These are phyloP conservation scores for Catharanthus roseus DNA, from an alignment of 257 asterid genomes.

Conservation along the genomic window DNA sequence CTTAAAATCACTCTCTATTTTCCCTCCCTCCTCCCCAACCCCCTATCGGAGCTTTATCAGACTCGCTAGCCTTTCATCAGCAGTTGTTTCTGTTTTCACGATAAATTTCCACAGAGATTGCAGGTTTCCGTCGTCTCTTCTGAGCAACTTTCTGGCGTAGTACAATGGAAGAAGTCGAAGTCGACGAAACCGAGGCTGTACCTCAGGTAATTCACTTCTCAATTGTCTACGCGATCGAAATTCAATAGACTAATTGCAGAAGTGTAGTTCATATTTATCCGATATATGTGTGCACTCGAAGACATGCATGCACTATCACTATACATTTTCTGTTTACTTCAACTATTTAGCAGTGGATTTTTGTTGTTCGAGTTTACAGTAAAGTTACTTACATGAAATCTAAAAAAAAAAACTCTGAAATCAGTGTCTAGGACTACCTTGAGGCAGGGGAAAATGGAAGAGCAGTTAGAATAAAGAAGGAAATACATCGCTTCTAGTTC, in stretches of 20 bases:
- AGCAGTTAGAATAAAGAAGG: background rate
- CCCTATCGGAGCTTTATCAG: too few species aligned
- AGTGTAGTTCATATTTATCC: background rate
- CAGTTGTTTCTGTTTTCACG: too few species aligned
- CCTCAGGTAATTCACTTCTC: conserved; percentile 25
- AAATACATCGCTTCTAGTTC: background rate
- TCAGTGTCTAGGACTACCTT: background rate
- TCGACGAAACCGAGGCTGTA: conserved; percentile 34
- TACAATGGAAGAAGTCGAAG: conserved; percentile 27
- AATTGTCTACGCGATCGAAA: background rate
- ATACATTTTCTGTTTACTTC: too few species aligned
- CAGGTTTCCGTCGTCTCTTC: background rate
- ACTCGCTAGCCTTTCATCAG: background rate
- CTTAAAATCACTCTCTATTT: too few species aligned
- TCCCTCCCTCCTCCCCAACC: too few species aligned
- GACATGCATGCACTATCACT: background rate
- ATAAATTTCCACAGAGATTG: background rate
- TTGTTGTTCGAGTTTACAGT: background rate
- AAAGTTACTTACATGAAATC: background rate
- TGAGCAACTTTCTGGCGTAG: background rate
- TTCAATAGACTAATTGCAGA: background rate
- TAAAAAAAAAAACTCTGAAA: background rate
- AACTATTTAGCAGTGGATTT: background rate
- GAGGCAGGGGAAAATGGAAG: background rate
- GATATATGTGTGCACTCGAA: background rate